Evolutionary conservation across 768 basidiomycete genomes (phyloP).

Genomic region (Sarcodon aspratus): DNA sequence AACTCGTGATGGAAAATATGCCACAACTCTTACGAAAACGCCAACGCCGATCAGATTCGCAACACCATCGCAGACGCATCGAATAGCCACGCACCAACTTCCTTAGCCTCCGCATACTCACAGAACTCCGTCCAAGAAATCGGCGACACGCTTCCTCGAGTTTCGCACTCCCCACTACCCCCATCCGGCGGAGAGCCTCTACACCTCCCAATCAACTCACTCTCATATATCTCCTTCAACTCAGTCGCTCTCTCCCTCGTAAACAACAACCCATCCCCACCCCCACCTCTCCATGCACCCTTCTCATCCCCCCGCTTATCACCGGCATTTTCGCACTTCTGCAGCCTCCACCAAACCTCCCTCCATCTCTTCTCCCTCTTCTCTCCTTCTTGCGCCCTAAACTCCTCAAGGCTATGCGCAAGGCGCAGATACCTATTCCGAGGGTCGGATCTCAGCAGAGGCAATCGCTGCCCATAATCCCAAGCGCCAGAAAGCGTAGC

Average conservation of each 20-base stretch:
- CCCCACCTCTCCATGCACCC: constrained; percentile 15
- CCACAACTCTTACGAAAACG: constrained; percentile 62
- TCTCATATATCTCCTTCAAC: constrained; percentile 62
- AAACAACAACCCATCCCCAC: constrained; percentile 10
- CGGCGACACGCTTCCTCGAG: constrained; percentile 19
- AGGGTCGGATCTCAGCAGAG: constrained; percentile 46
- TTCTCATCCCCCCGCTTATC: constrained; percentile 12
- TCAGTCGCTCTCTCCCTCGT: constrained; percentile 41
- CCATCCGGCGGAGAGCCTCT: constrained; percentile 8
- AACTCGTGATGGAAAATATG: constrained; percentile 83
- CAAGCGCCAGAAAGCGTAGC: constrained; percentile 38
- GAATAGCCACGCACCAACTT: constrained; percentile 46
- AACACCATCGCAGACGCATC: constrained; percentile 3
- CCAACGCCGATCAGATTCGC: constrained; percentile 8
- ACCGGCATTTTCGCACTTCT: constrained; percentile 16
- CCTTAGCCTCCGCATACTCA: constrained; percentile 69
- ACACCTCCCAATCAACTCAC: constrained; percentile 56
- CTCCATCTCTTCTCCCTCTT: constrained; percentile 51
- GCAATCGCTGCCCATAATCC: constrained; percentile 40
- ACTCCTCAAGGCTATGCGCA: constrained; percentile 48
- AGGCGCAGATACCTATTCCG: constrained; percentile 19
- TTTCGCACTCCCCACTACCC: constrained; percentile 2
- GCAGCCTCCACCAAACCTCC: constrained; percentile 53
- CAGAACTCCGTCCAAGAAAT: constrained; percentile 67
- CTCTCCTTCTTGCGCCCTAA: constrained; percentile 51